phyloP scores from a whole-genome alignment of 2,329 filamentous ascomycete species.

The Ophiostoma angusticollis region DNA sequence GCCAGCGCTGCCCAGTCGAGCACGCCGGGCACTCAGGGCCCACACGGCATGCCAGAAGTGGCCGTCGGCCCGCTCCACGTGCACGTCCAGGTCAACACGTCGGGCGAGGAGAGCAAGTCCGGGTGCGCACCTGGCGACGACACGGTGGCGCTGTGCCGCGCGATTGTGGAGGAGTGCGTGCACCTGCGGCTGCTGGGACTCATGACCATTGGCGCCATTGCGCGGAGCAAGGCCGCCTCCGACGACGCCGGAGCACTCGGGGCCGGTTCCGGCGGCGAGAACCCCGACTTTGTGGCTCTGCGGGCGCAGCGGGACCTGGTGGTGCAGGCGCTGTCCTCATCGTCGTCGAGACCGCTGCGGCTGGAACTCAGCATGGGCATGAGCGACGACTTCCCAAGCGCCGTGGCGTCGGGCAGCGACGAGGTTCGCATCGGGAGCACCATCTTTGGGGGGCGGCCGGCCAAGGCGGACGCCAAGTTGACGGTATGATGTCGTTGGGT shows the following conservation, averaged over 20 bases:
- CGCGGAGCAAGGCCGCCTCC: conserved; percentile 60
- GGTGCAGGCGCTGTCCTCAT: conserved; percentile 25
- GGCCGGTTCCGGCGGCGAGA: conserved; percentile 69
- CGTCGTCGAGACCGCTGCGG: conserved; percentile 35
- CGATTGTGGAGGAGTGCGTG: conserved; percentile 59
- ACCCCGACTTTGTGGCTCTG: conserved; percentile 73
- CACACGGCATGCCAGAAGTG: neutral
- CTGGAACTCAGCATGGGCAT: conserved; percentile 97
- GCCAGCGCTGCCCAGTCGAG: conserved; percentile 20
- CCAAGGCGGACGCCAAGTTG: conserved; percentile 66
- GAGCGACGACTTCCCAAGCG: conserved; percentile 91
- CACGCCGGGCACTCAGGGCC: too few relatives aligned
- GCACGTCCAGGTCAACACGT: conserved; percentile 93
- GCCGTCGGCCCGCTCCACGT: conserved; percentile 43
- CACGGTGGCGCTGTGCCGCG: conserved; percentile 50
- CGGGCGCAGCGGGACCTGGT: conserved; percentile 59
- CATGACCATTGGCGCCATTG: conserved; percentile 97
- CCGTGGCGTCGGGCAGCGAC: conserved; percentile 67
- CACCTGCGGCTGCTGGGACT: conserved; percentile 64
- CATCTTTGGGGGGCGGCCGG: conserved; percentile 77
- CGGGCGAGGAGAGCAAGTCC: conserved; percentile 73
- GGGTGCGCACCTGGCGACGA: conserved; percentile 59
- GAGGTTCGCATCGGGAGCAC: conserved; percentile 90
- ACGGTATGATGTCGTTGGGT: too few relatives aligned
- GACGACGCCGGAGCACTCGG: conserved; percentile 49